These are phyloP conservation scores for Aspergillus egyptiacus DNA, from an alignment of 495 filamentous ascomycete species.

Conservation along the genomic window DNA sequence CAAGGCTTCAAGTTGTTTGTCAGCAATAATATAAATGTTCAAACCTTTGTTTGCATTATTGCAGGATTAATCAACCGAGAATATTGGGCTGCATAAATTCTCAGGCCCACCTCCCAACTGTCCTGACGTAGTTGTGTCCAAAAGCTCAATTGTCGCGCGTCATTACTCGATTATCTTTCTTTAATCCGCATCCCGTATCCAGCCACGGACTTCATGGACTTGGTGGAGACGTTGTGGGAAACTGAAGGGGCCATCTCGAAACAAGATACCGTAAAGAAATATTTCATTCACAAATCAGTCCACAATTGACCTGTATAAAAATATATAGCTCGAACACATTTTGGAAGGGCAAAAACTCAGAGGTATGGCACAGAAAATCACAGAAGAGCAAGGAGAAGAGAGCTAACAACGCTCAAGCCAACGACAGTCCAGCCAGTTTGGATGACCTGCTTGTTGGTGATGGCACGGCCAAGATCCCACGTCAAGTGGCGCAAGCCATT, in stretches of 20 bases:
- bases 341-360: conserved; percentile 23
- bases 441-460: conserved; percentile 65
- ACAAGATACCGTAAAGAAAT: conserved; percentile 5
- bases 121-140: too few species aligned
- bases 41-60: too few species aligned
- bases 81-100: too few species aligned
- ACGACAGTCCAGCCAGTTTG: conserved; percentile 70
- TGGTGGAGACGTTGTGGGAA: not conserved
- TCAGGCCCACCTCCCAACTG: too few species aligned
- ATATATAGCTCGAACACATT: conserved; percentile 23
- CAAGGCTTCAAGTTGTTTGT: not conserved
- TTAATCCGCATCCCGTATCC: not conserved
- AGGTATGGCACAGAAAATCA: conserved; percentile 43
- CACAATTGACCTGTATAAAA: conserved; percentile 19
- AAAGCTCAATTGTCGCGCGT: too few species aligned
- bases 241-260: not conserved
- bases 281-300: conserved; percentile 14
- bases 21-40: not conserved
- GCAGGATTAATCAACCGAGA: too few species aligned
- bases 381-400: conserved; percentile 55
- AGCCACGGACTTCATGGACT: too few species aligned
- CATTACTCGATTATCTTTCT: not conserved
- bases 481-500: conserved; percentile 88
- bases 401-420: conserved; percentile 57
- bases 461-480: conserved; percentile 70